Evolutionary conservation across 2,329 filamentous ascomycete species (phyloP), one percentile per base, ranked within the genome.

Genomic region (Botrytis fragariae): DNA sequence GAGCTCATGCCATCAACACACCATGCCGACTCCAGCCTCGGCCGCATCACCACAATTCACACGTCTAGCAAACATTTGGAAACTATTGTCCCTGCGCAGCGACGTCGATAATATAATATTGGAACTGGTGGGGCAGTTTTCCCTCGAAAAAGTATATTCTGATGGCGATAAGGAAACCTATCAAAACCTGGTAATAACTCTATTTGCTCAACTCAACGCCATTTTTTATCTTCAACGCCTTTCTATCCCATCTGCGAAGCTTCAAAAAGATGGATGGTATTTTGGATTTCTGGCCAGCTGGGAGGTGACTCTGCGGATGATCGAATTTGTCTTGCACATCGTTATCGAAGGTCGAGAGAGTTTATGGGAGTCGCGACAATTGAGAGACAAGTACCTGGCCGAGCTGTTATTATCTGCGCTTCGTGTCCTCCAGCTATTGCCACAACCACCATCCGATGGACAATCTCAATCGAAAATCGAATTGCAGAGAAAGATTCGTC

Each of bases 101-200:
- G 83, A 84, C 73, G 76, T 83, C 73, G 83, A 84, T 75, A 81
- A 82, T 76, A 82, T 84, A 65, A 79, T 84, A 57, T 74, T 83
- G 18, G 82, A 84, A 76, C 77, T 84, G n/a, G 79, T 84, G 14
- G 83, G 83, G 39, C 79, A 80, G n/a, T 84, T 84, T 75, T 82
- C 83, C 14, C 78, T 84, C 29, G 83, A 84, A 72, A 83, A 81
- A 74, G 81, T 84, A 51, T 84, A 84, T 73, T 77, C 81, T 14
- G 79, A 82, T 32, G 74, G 77, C 37, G 78, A 81, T 65, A 80
- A 81, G 37, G 79, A 81, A 39, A 77, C 77, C 4, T 83, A 84
- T 75, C 82, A 84, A 72, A 77, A 78, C 42, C 75, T 83, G 51
- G 79, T 84, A 29, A 80, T 81, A 48, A 78, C 77, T 25, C 76